A percentile compares a stretch with the other conserved stretches of the same genome.
Evolutionary conservation across 2,329 filamentous ascomycete species (phyloP).

Genomic region (Alternaria metachromatica): DNA sequence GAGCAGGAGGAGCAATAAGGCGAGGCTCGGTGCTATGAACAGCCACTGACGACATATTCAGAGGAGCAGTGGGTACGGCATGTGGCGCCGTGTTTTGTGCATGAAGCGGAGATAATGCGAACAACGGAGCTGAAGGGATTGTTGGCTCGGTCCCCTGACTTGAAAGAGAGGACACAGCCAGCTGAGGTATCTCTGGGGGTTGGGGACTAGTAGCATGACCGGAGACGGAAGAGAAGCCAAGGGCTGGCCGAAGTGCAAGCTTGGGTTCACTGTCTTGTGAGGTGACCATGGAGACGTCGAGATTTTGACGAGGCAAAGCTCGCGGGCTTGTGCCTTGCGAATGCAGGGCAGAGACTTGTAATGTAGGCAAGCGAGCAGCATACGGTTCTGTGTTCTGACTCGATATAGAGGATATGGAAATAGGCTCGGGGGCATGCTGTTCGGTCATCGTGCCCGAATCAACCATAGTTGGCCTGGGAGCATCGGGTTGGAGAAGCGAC

Average conservation of each 20-base stretch:
- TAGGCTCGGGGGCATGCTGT: conserved; percentile 55
- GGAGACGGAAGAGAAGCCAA: conserved; percentile 37
- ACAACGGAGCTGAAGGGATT: conserved; percentile 14
- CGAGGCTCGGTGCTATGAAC: conserved; percentile 36
- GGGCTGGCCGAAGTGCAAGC: conserved; percentile 16
- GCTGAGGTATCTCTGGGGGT: conserved; percentile 18
- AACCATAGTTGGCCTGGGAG: conserved; percentile 57
- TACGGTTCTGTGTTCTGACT: conserved; percentile 38
- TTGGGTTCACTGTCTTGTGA: conserved; percentile 33
- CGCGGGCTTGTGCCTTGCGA: conserved; percentile 37
- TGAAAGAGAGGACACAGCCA: conserved; percentile 25
- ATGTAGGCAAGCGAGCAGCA: conserved; percentile 18
- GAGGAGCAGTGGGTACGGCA: conserved; percentile 16
- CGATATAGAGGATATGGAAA: conserved; percentile 36
- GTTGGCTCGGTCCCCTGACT: conserved; percentile 35
- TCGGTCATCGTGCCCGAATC: conserved; percentile 70
- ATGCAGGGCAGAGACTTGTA: conserved; percentile 36
- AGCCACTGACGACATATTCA: conserved; percentile 32
- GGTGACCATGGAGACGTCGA: conserved; percentile 31
- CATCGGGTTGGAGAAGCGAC: conserved; percentile 31
- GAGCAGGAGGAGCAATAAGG: conserved; percentile 14
- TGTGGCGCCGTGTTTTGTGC: conserved; percentile 32
- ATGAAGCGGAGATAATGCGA: conserved; percentile 28
- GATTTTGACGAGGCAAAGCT: conserved; percentile 18
- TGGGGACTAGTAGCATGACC: conserved; percentile 34